Evolutionary conservation across 139 green algal species (phyloP), one percentile per base, ranked within the genome.

Genomic region (Mychonastes homosphaera): DNA sequence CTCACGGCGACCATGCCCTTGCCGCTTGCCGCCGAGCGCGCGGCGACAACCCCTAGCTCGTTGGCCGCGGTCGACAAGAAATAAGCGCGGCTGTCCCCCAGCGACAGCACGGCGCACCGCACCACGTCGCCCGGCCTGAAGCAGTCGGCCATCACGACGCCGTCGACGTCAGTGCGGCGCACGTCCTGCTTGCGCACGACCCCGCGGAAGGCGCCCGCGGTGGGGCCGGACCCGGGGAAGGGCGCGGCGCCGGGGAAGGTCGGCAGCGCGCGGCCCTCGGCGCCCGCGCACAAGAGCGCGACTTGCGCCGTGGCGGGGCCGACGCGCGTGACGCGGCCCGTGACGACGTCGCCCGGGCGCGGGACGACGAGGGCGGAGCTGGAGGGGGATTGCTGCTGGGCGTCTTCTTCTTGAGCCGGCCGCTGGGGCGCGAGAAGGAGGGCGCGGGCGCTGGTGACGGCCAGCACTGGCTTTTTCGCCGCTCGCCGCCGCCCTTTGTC

Each of bases 81-180:
- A 56, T 92, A 96, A 8, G 80, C 83, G n/a, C 85, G 64, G 0
- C 80, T 72, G 53, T 95, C 86, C 23, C 89, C 89, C 30, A 97
- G 51, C 5, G 82, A 92, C 12, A 94, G 53, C 39, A 91, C 70
- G 56, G 72, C 58, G 1, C 62, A 57, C 0, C 67, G 57, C 29
- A 75, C 79, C 8, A 97, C 69, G 74, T 97, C 90, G 2, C 88
- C 88, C 3, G 90, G 89, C 23, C 84, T 73, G 74, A 96, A 97
- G 66, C 80, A 89, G 39, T 72, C 65, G 47, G 77, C 65, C 44
- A 96, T 77, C 10, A 88, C 70, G n/a, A 95, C 70, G 70, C 86
- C 84, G 72, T 95, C 88, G 15, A 94, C 85, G 36, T 95, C 84
- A 6, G 79, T 93, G 4, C 80, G 67, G 0, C 88, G 58, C 28